phyloP scores from a whole-genome alignment of 345 rosid species.

The Carallia brachiata region DNA sequence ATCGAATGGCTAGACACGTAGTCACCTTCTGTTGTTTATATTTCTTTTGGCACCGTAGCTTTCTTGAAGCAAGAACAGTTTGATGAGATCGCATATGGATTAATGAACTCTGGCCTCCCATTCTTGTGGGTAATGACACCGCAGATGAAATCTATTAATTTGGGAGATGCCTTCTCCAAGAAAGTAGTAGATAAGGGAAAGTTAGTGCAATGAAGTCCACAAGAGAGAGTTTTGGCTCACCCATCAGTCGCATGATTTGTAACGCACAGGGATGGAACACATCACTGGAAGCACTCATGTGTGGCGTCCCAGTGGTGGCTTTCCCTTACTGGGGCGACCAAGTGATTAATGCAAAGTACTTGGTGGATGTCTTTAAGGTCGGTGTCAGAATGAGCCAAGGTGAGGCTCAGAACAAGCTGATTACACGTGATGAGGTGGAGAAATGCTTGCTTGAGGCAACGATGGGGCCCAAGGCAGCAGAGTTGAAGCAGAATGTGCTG shows the following conservation, averaged over 20 bases:
- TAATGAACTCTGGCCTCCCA: constrained; percentile 40
- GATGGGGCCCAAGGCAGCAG: constrained; percentile 46
- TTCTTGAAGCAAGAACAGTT: constrained; percentile 58
- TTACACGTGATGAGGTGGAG: constrained; percentile 61
- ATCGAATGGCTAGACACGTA: constrained; percentile 63
- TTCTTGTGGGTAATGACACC: constrained; percentile 76
- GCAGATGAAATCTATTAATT: constrained; percentile 16
- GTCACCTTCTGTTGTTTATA: constrained; percentile 59
- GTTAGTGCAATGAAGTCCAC: constrained; percentile 67
- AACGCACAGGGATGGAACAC: constrained; percentile 88
- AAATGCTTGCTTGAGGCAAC: constrained; percentile 57
- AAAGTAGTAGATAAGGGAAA: constrained; percentile 46
- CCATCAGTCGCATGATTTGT: constrained; percentile 55
- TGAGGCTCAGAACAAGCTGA: constrained; percentile 48
- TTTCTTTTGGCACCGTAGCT: constrained; percentile 61
- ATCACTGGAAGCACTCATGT: constrained; percentile 52
- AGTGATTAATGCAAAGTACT: constrained; percentile 61
- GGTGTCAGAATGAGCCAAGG: constrained; percentile 71
- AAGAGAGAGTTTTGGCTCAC: constrained; percentile 62
- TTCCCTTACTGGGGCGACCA: constrained; percentile 80
- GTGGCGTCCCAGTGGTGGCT: constrained; percentile 55
- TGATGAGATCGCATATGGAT: constrained; percentile 59
- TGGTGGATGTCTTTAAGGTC: constrained; percentile 54
- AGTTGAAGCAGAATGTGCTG: constrained; percentile 54
- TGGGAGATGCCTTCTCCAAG: constrained; percentile 54